Conservation (phyloP, 495 filamentous ascomycete genomes). For the Extremus antarcticus region DNA sequence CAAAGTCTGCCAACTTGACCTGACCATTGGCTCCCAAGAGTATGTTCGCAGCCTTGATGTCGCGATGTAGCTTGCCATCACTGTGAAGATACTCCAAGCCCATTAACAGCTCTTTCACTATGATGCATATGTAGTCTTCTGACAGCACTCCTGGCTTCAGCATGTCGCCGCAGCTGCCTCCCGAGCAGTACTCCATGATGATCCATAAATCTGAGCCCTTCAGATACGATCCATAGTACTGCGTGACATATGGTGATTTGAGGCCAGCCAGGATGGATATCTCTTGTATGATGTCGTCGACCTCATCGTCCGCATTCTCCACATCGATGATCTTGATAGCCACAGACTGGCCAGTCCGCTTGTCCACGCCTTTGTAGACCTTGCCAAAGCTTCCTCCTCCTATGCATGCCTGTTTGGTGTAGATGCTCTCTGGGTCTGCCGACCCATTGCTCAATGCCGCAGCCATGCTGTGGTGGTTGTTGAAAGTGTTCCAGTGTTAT, state of each 20-base stretch:
- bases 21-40: conserved; percentile 78
- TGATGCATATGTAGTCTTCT: conserved; percentile 87
- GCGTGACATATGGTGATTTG: conserved; percentile 82
- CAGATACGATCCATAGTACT: conserved; percentile 91
- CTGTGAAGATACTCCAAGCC: conserved; percentile 89
- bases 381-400: conserved; percentile 84
- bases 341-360: conserved; percentile 73
- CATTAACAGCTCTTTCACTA: conserved; percentile 80
- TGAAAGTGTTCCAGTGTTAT: neutral
- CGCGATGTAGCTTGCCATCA: conserved; percentile 93
- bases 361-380: conserved; percentile 92
- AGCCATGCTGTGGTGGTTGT: conserved; percentile 7
- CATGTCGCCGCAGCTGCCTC: conserved; percentile 86
- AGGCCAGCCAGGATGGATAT: conserved; percentile 93
- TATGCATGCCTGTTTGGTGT: conserved; percentile 25
- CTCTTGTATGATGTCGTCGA: conserved; percentile 94
- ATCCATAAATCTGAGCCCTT: conserved; percentile 97
- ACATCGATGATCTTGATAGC: conserved; percentile 97
- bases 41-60: conserved; percentile 95
- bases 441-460: conserved; percentile 6
- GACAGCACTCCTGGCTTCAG: conserved; percentile 85
- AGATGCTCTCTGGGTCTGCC: conserved; percentile 22
- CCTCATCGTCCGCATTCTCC: conserved; percentile 94
- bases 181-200: conserved; percentile 95
- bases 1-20: conserved; percentile 96